Conservation (phyloP, 306 rosid species). For the Trifolium subterraneum region DNA sequence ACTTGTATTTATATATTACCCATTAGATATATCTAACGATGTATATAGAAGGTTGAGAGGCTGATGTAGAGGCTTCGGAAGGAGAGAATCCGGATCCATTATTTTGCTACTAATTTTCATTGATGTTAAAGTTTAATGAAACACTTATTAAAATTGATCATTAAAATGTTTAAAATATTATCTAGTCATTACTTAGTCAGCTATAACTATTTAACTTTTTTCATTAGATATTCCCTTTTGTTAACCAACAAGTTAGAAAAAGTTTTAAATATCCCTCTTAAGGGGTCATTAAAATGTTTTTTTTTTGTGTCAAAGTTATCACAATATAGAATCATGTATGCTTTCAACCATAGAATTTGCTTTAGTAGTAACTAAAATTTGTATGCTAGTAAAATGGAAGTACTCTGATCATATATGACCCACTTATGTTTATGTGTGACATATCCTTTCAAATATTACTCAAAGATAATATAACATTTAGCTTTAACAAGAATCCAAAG, state of each 20-base stretch:
- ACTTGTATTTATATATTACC: too few species aligned
- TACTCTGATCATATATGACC: constrained; percentile 51
- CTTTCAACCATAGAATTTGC: constrained; percentile 22
- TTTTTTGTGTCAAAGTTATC: constrained; percentile 14
- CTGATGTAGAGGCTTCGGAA: too few species aligned
- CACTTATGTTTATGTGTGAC: constrained; percentile 40
- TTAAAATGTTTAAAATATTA: too few species aligned
- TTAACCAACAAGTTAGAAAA: background rate
- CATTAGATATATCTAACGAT: too few species aligned
- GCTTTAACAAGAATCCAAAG: constrained; percentile 70
- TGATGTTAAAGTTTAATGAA: constrained; percentile 4
- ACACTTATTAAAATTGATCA: background rate
- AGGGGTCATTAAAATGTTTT: constrained; percentile 2
- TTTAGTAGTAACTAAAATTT: constrained; percentile 41
- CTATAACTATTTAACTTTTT: background rate
- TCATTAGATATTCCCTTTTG: constrained; percentile 14
- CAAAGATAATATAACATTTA: constrained; percentile 34
- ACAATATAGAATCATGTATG: constrained; percentile 11
- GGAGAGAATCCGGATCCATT: too few species aligned
- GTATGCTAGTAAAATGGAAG: constrained; percentile 47
- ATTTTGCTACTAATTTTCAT: constrained; percentile 18
- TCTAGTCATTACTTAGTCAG: too few species aligned
- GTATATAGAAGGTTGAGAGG: too few species aligned
- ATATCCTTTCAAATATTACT: constrained; percentile 26
- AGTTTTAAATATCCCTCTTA: constrained; percentile 10